Evolutionary conservation across 2,329 filamentous ascomycete species (phyloP).

Genomic region (Zymoseptoria brevis): DNA sequence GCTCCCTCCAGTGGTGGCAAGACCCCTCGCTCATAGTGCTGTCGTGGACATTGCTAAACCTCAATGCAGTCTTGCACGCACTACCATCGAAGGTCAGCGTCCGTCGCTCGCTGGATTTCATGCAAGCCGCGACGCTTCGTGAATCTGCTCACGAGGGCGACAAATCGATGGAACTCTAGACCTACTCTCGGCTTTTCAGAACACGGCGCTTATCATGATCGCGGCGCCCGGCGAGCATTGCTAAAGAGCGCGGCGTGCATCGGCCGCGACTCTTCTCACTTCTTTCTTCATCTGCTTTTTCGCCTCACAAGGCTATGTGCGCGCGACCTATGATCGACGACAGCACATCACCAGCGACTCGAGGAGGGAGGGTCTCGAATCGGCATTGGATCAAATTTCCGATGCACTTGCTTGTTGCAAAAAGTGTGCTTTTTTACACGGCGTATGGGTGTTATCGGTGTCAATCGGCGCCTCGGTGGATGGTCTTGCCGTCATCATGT

Average conservation of each 20-base stretch:
- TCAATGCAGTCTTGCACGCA: slow-evolving; percentile 4
- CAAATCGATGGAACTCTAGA: slow-evolving; percentile 11
- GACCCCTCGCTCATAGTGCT: slow-evolving; percentile 25
- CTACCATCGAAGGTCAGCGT: slow-evolving; percentile 4
- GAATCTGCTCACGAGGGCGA: slow-evolving; percentile 7
- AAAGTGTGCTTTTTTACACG: slow-evolving; percentile 2
- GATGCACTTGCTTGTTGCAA: slow-evolving; percentile 2
- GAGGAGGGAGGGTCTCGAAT: slow-evolving; percentile 1
- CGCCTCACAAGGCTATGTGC: not conserved
- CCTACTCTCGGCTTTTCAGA: slow-evolving; percentile 8
- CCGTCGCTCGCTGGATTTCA: slow-evolving; percentile 12
- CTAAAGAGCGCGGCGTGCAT: slow-evolving; percentile 2
- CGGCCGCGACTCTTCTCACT: slow-evolving; percentile 3
- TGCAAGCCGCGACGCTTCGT: slow-evolving; percentile 1
- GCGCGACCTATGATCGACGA: slow-evolving; percentile 3
- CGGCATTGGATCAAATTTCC: slow-evolving; percentile 4
- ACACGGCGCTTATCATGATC: slow-evolving; percentile 13
- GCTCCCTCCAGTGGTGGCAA: slow-evolving; percentile 23
- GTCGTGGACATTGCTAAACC: slow-evolving; percentile 10
- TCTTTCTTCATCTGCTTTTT: slow-evolving; percentile 3
- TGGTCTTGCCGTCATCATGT: slow-evolving; percentile 2
- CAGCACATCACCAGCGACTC: slow-evolving; percentile 1
- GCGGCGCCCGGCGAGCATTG: slow-evolving; percentile 9
- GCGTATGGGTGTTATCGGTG: slow-evolving; percentile 7
- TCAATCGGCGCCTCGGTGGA: not conserved